Base-by-base conservation (phyloP, 371 early-diverging fungal genomes). In the Mycotypha africana region DNA sequence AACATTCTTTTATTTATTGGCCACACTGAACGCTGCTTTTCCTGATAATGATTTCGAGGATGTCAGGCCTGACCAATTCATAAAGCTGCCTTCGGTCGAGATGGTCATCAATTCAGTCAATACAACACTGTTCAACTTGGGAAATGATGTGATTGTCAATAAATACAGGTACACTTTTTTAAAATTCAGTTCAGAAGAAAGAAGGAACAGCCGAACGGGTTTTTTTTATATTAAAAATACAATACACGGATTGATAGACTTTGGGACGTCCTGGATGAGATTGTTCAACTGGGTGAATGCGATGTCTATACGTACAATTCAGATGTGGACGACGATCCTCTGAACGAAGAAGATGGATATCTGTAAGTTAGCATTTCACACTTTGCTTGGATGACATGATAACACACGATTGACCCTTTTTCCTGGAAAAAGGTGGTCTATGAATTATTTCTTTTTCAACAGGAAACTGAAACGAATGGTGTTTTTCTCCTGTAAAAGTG, bases 11-110 rank as follows among this genome's bases (percentile, higher is more conserved):
- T 94, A 91, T 61, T 75, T 96, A 10, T 77, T 96, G 28, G 89
- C 91, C 8, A 95, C 94, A 0, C 70, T 96, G 32, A 96, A 96
- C 53, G 88, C 93, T 4, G 86, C 91, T 2, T 96, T 88, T 51
- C 95, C 97, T 3, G 95, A 96, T 51, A 88, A 93, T 53, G 97
- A 95, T 60, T 96, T 95, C 70, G 89, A 91, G 45, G 89, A 91
- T 42, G 72, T 89, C 11, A 82, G 85, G 44, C 92, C 93, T 7
- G 93, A 93, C 39, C 84, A 88, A 40, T 93, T 95, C 53, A 67
- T 73, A 24, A 88, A 87, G 45, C 78, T 90, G 33, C 85, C 89
- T 0, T 78, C 85, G 0, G 50, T 84, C 4, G 72, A 76, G 28
- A 63, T 86, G 39, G 89, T 86, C 1, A 82, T 86, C 59, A 90